These are phyloP conservation scores for Porphyridium purpureum DNA, from an alignment of 23 red algal genomes.

Conservation along the genomic window DNA sequence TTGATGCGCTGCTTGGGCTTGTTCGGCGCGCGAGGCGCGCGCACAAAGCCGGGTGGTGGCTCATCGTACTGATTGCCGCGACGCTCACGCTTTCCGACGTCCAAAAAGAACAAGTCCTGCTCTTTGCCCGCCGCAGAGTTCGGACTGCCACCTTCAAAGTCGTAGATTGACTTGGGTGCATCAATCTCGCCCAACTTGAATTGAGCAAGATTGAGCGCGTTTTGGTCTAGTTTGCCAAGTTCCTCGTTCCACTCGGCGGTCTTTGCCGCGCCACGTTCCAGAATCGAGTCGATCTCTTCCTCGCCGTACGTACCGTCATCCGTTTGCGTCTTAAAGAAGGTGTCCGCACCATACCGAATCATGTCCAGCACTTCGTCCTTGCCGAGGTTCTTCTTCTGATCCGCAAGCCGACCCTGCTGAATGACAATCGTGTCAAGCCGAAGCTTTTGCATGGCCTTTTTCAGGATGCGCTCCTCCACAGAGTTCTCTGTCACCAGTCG, in stretches of 20 bases:
- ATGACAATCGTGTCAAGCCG: slow-evolving; percentile 90
- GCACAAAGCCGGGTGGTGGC: too few relatives aligned
- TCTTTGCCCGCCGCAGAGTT: too few relatives aligned
- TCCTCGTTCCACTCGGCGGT: slow-evolving; percentile 56
- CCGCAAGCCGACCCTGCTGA: slow-evolving; percentile 79
- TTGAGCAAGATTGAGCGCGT: slow-evolving; percentile 4
- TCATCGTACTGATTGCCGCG: too few relatives aligned
- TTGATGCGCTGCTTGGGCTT: slow-evolving; percentile 70
- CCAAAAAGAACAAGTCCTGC: slow-evolving; percentile 85
- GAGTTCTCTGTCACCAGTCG: slow-evolving; percentile 78
- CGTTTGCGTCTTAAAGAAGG: slow-evolving; percentile 72
- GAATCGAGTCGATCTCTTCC: slow-evolving; percentile 84
- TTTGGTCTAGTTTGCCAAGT: background rate
- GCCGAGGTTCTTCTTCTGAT: slow-evolving; percentile 71
- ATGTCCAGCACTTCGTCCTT: slow-evolving; percentile 93
- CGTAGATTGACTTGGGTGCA: slow-evolving; percentile 42
- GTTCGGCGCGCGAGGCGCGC: too few relatives aligned
- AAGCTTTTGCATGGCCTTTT: slow-evolving; percentile 87
- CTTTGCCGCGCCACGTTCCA: slow-evolving; percentile 75
- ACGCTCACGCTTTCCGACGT: slow-evolving; percentile 94
- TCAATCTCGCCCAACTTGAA: slow-evolving; percentile 24
- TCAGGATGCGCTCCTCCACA: slow-evolving; percentile 90
- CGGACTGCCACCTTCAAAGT: slow-evolving; percentile 64
- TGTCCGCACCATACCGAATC: slow-evolving; percentile 93
- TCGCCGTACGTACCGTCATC: slow-evolving; percentile 38